Percentiles rank a stretch among this genome's conserved stretches.
Evolutionary conservation across 192 early-diverging fungal genomes (phyloP).

Genomic region (Entophlyctis helioformis): DNA sequence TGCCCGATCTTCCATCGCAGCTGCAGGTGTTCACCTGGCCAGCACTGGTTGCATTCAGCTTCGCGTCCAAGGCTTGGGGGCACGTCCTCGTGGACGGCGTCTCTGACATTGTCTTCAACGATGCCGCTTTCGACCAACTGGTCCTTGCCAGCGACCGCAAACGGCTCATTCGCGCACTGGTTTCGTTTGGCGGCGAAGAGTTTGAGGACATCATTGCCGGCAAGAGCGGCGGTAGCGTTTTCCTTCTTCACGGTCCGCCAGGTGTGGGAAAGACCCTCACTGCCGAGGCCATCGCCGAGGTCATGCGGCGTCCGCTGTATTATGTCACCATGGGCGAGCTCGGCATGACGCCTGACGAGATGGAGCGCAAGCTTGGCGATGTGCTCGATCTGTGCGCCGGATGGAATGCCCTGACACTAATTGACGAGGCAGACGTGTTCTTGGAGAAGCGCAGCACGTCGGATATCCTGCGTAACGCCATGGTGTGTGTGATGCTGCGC

Average conservation of each 20-base stretch:
- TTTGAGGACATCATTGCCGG: slow-evolving; percentile 39
- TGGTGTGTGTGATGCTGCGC: slow-evolving; percentile 45
- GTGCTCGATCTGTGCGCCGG: slow-evolving; percentile 38
- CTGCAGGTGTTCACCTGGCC: slow-evolving; percentile 27
- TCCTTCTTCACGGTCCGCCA: slow-evolving; percentile 43
- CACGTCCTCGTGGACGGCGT: slow-evolving; percentile 32
- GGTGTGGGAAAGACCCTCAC: slow-evolving; percentile 49
- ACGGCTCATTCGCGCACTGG: slow-evolving; percentile 33
- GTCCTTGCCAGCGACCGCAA: slow-evolving; percentile 31
- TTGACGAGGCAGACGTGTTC: slow-evolving; percentile 52
- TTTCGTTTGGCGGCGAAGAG: slow-evolving; percentile 29
- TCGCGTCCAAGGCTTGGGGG: slow-evolving; percentile 41
- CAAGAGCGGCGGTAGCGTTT: slow-evolving; percentile 40
- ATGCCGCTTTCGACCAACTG: slow-evolving; percentile 37
- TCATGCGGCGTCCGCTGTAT: slow-evolving; percentile 38
- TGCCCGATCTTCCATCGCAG: slow-evolving; percentile 8
- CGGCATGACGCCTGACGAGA: slow-evolving; percentile 34
- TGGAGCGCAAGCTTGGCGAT: slow-evolving; percentile 34
- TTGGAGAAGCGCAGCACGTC: slow-evolving; percentile 31
- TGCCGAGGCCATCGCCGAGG: slow-evolving; percentile 45
- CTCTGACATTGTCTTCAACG: slow-evolving; percentile 28
- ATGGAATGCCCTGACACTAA: slow-evolving; percentile 41
- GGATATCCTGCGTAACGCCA: slow-evolving; percentile 41
- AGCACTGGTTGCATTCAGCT: slow-evolving; percentile 42
- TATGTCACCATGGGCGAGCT: slow-evolving; percentile 52